Evolutionary conservation across 23 red algal species (phyloP).

Genomic region (Cyanidioschyzon merolae): DNA sequence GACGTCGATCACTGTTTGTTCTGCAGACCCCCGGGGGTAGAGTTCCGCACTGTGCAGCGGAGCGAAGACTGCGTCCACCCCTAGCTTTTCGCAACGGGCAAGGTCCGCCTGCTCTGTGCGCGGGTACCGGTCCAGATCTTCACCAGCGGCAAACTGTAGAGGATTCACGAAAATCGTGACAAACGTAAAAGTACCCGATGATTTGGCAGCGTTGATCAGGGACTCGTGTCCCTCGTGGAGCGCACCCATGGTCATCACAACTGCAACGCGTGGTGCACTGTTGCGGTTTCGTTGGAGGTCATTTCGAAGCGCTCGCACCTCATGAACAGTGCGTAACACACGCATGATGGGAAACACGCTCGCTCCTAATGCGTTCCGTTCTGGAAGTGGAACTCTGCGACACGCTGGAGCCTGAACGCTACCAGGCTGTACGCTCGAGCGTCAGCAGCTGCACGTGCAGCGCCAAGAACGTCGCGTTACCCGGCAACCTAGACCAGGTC

Average conservation of each 20-base stretch:
- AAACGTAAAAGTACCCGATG: conserved; percentile 10
- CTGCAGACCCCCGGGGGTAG: not conserved
- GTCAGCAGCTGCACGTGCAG: too few species aligned
- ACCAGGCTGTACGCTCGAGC: too few species aligned
- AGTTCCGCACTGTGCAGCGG: not conserved
- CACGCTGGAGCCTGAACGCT: too few species aligned
- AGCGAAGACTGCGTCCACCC: conserved; percentile 24
- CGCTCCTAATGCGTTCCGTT: too few species aligned
- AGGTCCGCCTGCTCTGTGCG: conserved; percentile 40
- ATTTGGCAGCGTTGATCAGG: not conserved
- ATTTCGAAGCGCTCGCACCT: not conserved
- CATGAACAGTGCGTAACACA: not conserved
- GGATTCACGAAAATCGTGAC: conserved; percentile 80
- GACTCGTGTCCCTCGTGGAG: conserved; percentile 71
- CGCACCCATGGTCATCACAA: conserved; percentile 88
- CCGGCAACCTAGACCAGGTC: too few species aligned
- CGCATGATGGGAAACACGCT: not conserved
- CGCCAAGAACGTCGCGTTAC: too few species aligned
- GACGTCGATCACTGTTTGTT: not conserved
- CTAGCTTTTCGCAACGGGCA: conserved; percentile 15
- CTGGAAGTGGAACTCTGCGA: too few species aligned
- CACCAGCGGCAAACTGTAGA: conserved; percentile 52
- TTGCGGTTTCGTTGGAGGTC: not conserved
- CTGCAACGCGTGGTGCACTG: conserved; percentile 19
- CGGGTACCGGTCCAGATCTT: conserved; percentile 72